Evolutionary conservation across 1,139 yeast species (phyloP).

Genomic region (Nakaseomyces kungkrabaensis): DNA sequence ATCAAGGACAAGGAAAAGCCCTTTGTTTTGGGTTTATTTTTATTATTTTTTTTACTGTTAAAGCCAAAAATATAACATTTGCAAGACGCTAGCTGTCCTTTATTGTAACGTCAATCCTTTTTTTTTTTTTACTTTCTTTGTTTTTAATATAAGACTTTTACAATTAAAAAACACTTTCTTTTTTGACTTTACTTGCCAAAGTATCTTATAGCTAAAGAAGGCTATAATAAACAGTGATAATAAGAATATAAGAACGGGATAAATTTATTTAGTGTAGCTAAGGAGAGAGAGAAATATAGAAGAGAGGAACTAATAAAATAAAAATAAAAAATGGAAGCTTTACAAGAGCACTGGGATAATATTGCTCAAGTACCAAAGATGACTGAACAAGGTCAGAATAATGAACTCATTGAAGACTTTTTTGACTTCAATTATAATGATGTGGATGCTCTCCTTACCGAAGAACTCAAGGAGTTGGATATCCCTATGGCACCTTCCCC

Average conservation of each 20-base stretch:
- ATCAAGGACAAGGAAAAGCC: no score
- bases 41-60: no score
- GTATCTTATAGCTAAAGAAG: no score
- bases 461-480: constrained; percentile 25
- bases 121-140: not conserved
- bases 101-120: not conserved
- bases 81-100: not conserved
- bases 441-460: constrained; percentile 23
- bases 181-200: not conserved
- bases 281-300: no score
- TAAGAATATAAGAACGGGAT: not conserved
- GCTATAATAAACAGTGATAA: no score
- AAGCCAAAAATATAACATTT: no score
- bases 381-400: constrained; percentile 1
- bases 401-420: constrained; percentile 6
- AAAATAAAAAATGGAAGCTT: not conserved
- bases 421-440: constrained; percentile 18
- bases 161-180: not conserved
- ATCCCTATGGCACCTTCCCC: constrained; percentile 22
- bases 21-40: no score
- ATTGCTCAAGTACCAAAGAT: not conserved
- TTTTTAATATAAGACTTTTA: not conserved
- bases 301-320: no score
- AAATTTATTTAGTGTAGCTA: no score
- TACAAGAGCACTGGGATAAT: not conserved